A percentile compares a stretch with the other conserved stretches of the same genome.
These are phyloP conservation scores for Strobilomyces echinocephalus DNA, from an alignment of 768 basidiomycete species.

Conservation along the genomic window DNA sequence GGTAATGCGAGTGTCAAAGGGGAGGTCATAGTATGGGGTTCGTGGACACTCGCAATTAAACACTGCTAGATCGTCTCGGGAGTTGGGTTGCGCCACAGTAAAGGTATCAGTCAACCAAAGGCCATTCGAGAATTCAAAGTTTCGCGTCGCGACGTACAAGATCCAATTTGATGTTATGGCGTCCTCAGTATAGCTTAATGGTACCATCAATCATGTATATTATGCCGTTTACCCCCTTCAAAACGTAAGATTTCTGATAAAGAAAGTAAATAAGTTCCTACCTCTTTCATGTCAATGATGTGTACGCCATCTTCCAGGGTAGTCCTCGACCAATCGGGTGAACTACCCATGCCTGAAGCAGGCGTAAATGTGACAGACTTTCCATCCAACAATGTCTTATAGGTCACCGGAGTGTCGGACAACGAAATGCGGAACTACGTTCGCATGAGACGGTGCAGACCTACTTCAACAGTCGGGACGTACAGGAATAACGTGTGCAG, in stretches of 20 bases:
- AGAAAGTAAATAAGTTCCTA: conserved; percentile 23
- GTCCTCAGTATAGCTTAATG: conserved; percentile 20
- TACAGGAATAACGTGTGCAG: conserved; percentile 81
- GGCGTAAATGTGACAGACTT: conserved; percentile 54
- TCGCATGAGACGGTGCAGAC: not conserved
- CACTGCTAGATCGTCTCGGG: too few relatives aligned
- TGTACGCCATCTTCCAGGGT: conserved; percentile 50
- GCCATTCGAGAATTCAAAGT: too few relatives aligned
- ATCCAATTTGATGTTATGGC: not conserved
- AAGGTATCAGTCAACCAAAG: too few relatives aligned
- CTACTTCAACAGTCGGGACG: conserved; percentile 11
- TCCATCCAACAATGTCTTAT: conserved; percentile 55
- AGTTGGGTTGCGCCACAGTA: too few relatives aligned
- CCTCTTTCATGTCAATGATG: conserved; percentile 62
- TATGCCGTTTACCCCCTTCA: conserved; percentile 41
- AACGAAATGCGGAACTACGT: conserved; percentile 44
- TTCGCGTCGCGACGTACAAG: not conserved
- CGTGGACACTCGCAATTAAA: too few relatives aligned
- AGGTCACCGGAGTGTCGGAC: conserved; percentile 34
- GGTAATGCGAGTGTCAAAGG: too few relatives aligned
- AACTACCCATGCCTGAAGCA: conserved; percentile 28
- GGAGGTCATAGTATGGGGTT: too few relatives aligned
- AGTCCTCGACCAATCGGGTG: conserved; percentile 55
- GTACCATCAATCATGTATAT: conserved; percentile 42
- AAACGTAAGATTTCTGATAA: not conserved